A percentile compares a stretch with the other conserved stretches of the same genome.
phyloP scores from a whole-genome alignment of 2,329 filamentous ascomycete genomes.

The Sporothrix protearum region DNA sequence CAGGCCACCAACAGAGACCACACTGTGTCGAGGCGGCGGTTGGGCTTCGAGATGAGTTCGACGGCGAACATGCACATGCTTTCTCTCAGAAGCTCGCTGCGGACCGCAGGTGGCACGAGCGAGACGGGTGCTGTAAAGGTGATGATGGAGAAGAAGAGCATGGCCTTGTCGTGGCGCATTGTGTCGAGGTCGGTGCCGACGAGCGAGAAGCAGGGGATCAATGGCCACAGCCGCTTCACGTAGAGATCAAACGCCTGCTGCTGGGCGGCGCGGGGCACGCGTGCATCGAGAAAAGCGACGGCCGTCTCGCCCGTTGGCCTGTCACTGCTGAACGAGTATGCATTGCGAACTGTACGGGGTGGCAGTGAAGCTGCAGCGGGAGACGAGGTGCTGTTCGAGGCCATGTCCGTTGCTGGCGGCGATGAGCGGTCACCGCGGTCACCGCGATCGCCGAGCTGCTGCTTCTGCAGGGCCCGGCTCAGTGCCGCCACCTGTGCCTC shows the following conservation, averaged over 20 bases:
- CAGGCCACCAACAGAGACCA: constrained; percentile 13
- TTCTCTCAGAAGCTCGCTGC: not conserved
- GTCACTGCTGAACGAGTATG: constrained; percentile 1
- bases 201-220: not conserved
- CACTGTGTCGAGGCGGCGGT: constrained; percentile 1
- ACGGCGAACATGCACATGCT: constrained; percentile 16
- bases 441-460: not conserved
- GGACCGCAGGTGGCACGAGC: not conserved
- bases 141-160: constrained; percentile 7
- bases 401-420: not conserved
- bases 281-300: constrained; percentile 12
- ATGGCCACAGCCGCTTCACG: not conserved
- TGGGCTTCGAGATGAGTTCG: constrained; percentile 12
- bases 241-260: constrained; percentile 5
- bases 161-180: not conserved
- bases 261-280: not conserved
- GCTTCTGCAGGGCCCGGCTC: constrained; percentile 7
- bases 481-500: constrained; percentile 17
- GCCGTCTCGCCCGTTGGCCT: not conserved
- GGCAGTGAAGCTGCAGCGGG: not conserved
- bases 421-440: not conserved
- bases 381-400: not conserved
- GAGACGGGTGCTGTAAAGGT: not conserved
- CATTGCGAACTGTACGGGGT: not conserved
- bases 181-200: not conserved